Evolutionary conservation across 306 rosid species (phyloP).

Genomic region (Quercus agrifolia): DNA sequence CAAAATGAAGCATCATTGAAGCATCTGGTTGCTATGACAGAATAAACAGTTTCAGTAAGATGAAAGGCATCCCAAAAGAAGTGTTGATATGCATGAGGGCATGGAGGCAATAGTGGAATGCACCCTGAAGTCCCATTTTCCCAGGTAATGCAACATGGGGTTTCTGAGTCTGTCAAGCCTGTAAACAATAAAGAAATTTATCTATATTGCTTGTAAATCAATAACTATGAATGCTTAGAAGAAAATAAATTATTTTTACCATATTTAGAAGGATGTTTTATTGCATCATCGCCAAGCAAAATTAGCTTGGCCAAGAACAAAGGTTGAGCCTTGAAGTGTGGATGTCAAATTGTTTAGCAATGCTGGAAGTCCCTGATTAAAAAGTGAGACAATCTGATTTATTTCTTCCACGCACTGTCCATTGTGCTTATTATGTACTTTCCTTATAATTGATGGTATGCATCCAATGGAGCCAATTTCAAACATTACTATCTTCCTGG

Average conservation of each 20-base stretch:
- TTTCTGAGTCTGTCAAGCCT: slow-evolving; percentile 32
- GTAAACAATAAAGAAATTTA: neutral
- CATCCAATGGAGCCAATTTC: slow-evolving; percentile 57
- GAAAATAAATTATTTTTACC: slow-evolving; percentile 19
- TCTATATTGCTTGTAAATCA: neutral
- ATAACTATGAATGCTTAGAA: neutral
- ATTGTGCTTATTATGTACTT: neutral
- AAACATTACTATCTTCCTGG: slow-evolving; percentile 42
- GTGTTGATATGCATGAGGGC: slow-evolving; percentile 15
- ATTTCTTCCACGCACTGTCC: slow-evolving; percentile 34
- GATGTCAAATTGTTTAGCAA: slow-evolving; percentile 22
- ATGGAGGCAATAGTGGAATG: slow-evolving; percentile 33
- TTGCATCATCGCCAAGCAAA: slow-evolving; percentile 31
- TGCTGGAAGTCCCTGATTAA: slow-evolving; percentile 27
- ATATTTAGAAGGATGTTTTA: slow-evolving; percentile 35
- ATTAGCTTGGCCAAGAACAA: slow-evolving; percentile 39
- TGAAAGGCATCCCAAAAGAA: slow-evolving; percentile 56
- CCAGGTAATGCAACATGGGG: slow-evolving; percentile 46
- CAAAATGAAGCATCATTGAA: slow-evolving; percentile 20
- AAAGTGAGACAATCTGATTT: slow-evolving; percentile 32
- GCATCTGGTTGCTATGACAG: slow-evolving; percentile 38
- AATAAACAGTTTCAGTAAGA: slow-evolving; percentile 32
- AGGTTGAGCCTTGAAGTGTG: slow-evolving; percentile 31
- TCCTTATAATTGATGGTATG: slow-evolving; percentile 35
- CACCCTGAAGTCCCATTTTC: slow-evolving; percentile 33